These are phyloP conservation scores for Theileria parva DNA, from an alignment of 169 alveolate genomes.

Conservation along the genomic window DNA sequence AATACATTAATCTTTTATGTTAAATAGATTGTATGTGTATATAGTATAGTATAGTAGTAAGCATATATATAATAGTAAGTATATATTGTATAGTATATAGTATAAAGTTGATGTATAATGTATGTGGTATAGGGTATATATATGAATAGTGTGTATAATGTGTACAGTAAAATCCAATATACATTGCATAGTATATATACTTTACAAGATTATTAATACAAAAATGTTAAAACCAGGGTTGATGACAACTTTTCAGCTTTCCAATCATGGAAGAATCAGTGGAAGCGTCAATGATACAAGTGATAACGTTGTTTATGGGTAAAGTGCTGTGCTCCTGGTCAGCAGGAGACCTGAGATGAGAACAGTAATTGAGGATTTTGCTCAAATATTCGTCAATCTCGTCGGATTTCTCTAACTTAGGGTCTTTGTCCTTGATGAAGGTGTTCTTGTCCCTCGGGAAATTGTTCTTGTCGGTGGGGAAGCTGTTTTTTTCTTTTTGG, in stretches of 20 bases:
- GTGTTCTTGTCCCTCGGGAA: not conserved
- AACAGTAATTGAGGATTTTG: conserved; percentile 62
- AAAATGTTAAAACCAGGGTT: conserved; percentile 57
- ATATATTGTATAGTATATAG: not conserved
- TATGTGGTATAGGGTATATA: not conserved
- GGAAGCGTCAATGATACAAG: conserved; percentile 65
- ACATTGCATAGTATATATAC: not conserved
- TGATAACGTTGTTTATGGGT: conserved; percentile 62
- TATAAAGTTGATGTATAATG: not conserved
- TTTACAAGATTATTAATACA: not conserved
- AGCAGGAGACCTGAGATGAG: conserved; percentile 64
- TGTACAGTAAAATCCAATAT: no score
- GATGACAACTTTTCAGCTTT: conserved; percentile 62
- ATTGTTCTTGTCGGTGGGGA: not conserved
- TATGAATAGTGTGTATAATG: no score
- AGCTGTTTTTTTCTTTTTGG: not conserved
- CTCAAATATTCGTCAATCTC: conserved; percentile 57
- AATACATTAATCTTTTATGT: no score
- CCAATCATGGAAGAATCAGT: conserved; percentile 66
- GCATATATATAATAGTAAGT: not conserved
- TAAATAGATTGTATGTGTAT: no score
- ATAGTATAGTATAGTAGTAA: no score
- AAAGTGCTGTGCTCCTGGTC: conserved; percentile 64
- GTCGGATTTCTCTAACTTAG: conserved; percentile 16
- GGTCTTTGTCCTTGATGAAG: not conserved